Conservation (phyloP, 73 alveolate species). For the Tetrahymena malaccensis region DNA sequence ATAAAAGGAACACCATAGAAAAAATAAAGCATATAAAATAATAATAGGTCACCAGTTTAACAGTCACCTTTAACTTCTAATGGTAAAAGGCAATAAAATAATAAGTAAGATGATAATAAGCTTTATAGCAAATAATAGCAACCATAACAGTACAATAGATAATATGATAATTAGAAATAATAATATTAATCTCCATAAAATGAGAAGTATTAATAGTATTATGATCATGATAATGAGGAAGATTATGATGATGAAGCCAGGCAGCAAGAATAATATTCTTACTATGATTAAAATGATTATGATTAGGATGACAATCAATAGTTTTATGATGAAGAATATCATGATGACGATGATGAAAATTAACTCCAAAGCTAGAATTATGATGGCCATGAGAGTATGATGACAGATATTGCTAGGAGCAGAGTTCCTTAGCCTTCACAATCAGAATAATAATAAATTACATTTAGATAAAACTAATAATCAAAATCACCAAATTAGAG, state of each 20-base stretch:
- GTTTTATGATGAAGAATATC: neutral
- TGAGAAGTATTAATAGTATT: no score
- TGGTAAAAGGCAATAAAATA: neutral
- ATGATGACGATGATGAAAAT: neutral
- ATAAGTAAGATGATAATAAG: neutral
- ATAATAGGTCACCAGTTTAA: neutral
- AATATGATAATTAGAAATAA: no score
- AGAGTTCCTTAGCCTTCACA: neutral
- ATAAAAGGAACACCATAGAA: neutral
- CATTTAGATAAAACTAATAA: neutral
- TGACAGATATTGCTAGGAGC: neutral
- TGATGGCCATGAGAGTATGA: neutral
- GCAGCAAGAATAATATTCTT: neutral
- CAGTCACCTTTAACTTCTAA: neutral
- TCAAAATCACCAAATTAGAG: neutral
- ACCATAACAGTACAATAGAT: neutral
- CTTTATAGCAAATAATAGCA: neutral
- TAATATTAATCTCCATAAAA: neutral
- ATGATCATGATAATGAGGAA: neutral
- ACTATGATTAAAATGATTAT: neutral
- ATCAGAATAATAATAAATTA: neutral
- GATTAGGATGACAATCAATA: neutral
- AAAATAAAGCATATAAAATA: neutral
- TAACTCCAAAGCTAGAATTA: neutral
- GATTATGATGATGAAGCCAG: no score